A percentile compares a stretch with the other conserved stretches of the same genome.
Evolutionary conservation across 148 eudicot species (phyloP).

Genomic region (Fagopyrum esculentum): DNA sequence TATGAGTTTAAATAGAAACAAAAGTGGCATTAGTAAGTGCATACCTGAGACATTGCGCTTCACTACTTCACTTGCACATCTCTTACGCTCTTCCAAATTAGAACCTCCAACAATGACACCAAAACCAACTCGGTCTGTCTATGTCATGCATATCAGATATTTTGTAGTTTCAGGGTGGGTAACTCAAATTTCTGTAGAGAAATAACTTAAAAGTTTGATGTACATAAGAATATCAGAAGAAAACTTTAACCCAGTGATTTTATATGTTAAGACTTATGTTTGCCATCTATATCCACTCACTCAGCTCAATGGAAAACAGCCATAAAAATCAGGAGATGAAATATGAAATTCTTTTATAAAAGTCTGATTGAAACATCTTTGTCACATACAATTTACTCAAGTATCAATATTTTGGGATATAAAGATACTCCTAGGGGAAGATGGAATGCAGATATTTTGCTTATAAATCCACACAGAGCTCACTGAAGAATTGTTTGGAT

Average conservation of each 20-base stretch:
- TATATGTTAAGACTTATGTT: neutral
- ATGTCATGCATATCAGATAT: conserved; percentile 22
- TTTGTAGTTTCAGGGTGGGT: neutral
- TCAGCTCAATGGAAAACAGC: neutral
- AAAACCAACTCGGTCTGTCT: conserved; percentile 63
- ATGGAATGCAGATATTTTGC: neutral
- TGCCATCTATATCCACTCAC: neutral
- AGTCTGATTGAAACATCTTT: neutral
- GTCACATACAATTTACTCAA: neutral
- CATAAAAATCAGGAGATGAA: neutral
- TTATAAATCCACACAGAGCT: neutral
- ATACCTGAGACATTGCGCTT: conserved; percentile 69
- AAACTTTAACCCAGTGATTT: neutral
- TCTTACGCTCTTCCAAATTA: conserved; percentile 48
- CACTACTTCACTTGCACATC: conserved; percentile 69
- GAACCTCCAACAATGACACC: conserved; percentile 91
- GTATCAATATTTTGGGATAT: too few relatives aligned
- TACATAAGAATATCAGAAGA: neutral
- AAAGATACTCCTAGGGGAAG: neutral
- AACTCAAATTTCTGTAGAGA: neutral
- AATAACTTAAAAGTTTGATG: neutral
- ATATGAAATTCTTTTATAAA: neutral
- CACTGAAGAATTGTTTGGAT: neutral
- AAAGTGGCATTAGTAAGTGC: conserved; percentile 9
- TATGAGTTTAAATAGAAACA: neutral